A percentile compares a stretch with the other conserved stretches of the same genome.
phyloP scores from a whole-genome alignment of 164 flowering plant species.

The Warburgia ugandensis region DNA sequence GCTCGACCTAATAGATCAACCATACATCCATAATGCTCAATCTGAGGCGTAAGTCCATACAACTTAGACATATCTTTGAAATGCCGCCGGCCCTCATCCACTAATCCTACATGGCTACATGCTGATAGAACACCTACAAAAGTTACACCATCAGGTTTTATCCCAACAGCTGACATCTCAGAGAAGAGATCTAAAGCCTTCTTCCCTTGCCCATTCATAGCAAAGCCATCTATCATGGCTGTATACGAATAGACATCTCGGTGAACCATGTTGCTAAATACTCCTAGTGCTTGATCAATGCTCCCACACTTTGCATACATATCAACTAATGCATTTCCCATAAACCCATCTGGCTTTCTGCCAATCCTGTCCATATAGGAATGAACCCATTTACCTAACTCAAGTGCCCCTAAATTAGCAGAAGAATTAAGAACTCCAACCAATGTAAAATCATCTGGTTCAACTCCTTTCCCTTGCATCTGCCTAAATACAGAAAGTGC shows the following conservation, averaged over 20 bases:
- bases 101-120: conserved; percentile 18
- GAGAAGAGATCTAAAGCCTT: conserved; percentile 10
- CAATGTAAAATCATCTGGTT: conserved; percentile 15
- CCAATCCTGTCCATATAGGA: conserved; percentile 6
- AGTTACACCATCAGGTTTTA: conserved; percentile 15
- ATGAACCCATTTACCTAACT: conserved; percentile 17
- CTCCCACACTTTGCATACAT: conserved; percentile 20
- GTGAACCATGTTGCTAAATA: conserved; percentile 7
- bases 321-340: conserved; percentile 18
- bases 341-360: conserved; percentile 9
- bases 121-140: conserved; percentile 14
- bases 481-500: conserved; percentile 9
- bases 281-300: conserved; percentile 9
- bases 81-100: conserved; percentile 12
- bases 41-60: conserved; percentile 11
- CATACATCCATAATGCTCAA: conserved; percentile 21
- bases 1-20: conserved; percentile 18
- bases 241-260: conserved; percentile 16
- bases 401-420: conserved; percentile 15
- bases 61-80: conserved; percentile 11
- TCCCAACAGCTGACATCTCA: conserved; percentile 12
- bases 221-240: conserved; percentile 17
- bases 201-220: conserved; percentile 15
- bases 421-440: conserved; percentile 13
- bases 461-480: conserved; percentile 6